Base-by-base conservation (phyloP, 2,329 filamentous ascomycete species). In the Colletotrichum chlorophyti region DNA sequence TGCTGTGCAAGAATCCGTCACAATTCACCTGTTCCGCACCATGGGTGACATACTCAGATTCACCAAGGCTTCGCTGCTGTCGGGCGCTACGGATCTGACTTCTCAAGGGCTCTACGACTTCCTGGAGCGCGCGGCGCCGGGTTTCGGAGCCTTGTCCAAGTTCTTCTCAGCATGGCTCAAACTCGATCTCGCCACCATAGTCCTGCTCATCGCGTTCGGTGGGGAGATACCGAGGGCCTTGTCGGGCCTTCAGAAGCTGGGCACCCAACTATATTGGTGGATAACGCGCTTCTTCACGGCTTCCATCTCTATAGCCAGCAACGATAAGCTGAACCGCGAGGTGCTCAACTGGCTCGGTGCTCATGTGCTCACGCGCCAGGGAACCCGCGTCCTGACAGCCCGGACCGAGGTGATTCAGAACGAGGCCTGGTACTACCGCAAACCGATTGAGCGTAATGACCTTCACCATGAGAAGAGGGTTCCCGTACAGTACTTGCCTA, bases 301-400 rank as follows among this genome's bases (percentile, higher is more conserved):
- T 3, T 72, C 72, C 5, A 69, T 76, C 15, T 73, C 72, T 19
- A 71, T 76, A 43, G 66, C 68, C 2, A 69, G 68, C n/a, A 68
- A 66, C 31, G 73, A 76, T 61, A 66, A 70, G 6, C 69, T 76
- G 40, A 75, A 75, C 61, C 64, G 68, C 6, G 73, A 75, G 42
- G 71, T 75, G 4, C 63, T 75, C 43, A 73, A 73, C 65, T 76
- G 72, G 72, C 61, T 76, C 7, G 71, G 71, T 3, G 66, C 71
- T 31, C 66, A 74, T 6, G 68, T 75, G 3, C 69, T 75, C 12
- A 52, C 63, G 11, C 65, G 63, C 5, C 65, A 68, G 23, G 63
- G 66, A 37, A 68, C 70, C 3, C 68, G 73, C 14, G 66, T 74
- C 29, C 63, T 76, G 8, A 73, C 72, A 3, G 73, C 73, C 12